Base-by-base conservation (phyloP, 2,329 filamentous ascomycete species). In the Penicillium expansum region DNA sequence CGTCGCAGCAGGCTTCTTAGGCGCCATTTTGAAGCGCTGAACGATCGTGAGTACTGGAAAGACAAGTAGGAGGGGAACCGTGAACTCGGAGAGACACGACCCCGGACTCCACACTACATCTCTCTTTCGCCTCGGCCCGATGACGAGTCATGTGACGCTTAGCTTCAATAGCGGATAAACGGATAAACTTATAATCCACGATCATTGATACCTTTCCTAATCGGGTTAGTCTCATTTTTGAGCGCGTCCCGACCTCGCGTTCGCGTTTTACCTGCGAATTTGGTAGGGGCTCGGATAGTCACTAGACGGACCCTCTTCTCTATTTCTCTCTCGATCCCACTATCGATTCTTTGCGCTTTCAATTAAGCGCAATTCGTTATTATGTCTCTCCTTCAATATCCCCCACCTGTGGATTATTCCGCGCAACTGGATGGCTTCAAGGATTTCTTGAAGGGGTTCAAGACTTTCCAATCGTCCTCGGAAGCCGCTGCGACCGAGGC, bases 301-400 rank as follows among this genome's bases (percentile, higher is more conserved):
- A 41, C 42, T 52, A 7, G 48, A 51, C 53, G 16, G 53, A 56
- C 54, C 54, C 52, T 54, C 59, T 59, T 58, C 57, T 44, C 42
- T 61, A 55, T 56, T 48, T 55, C 43, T 45, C 41, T 43, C 45
- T 38, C 49, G 52, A 60, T 55, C 60, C 60, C 62, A 63, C 63
- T 60, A 56, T 58, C 58, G 58, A 57, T 57, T 61, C 56, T 59
- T 59, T 62, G 60, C 57, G 58, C 59, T 63, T 30, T 47, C 54
- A 62, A 62, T 62, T 64, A 61, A 63, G 56, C 58, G 56, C 61
- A 64, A 44, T 55, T 48, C 47, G 52, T 48, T 48, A 62, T 67
- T 67, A 97, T 97, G 93, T 89, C 92, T 82, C 89, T 97, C 71
- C 84, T 92, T 70, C 87, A 89, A 64, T 89, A 88, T 76, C 87